Conservation (phyloP, 1,139 yeast genomes). For the Lodderomyces jiufengensis region DNA sequence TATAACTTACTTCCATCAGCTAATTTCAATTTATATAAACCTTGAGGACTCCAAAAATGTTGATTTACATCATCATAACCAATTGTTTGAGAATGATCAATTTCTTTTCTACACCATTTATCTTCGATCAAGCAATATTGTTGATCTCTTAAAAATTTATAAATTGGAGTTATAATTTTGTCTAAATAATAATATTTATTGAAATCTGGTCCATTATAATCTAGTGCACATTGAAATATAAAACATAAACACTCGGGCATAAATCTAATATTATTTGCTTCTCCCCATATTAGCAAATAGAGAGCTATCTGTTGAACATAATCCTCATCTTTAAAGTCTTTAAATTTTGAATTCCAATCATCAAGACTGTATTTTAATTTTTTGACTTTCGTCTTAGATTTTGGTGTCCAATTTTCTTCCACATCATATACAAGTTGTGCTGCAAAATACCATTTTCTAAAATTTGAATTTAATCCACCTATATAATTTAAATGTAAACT, state of each 20-base stretch:
- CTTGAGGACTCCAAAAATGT: conserved; percentile 74
- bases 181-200: conserved; percentile 27
- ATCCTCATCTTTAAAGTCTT: conserved; percentile 25
- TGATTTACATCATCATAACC: conserved; percentile 90
- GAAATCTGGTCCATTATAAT: conserved; percentile 15
- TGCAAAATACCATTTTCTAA: conserved; percentile 40
- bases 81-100: conserved; percentile 66
- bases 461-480: conserved; percentile 40
- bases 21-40: conserved; percentile 48
- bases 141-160: conserved; percentile 40
- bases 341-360: conserved; percentile 18
- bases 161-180: conserved; percentile 44
- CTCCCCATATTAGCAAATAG: conserved; percentile 43
- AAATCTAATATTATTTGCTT: conserved; percentile 39
- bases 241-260: conserved; percentile 44
- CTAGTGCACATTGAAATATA: conserved; percentile 31
- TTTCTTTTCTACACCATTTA: conserved; percentile 44
- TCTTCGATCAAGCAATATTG: conserved; percentile 38
- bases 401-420: conserved; percentile 9
- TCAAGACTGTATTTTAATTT: conserved; percentile 11
- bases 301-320: conserved; percentile 30
- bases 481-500: conserved; percentile 41
- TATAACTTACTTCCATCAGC: conserved; percentile 42
- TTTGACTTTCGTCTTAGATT: conserved; percentile 1
- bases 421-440: conserved; percentile 19